Evolutionary conservation across 1,284 basidiomycete genomes (phyloP).

Genomic region (Anthracocystis walkeri): DNA sequence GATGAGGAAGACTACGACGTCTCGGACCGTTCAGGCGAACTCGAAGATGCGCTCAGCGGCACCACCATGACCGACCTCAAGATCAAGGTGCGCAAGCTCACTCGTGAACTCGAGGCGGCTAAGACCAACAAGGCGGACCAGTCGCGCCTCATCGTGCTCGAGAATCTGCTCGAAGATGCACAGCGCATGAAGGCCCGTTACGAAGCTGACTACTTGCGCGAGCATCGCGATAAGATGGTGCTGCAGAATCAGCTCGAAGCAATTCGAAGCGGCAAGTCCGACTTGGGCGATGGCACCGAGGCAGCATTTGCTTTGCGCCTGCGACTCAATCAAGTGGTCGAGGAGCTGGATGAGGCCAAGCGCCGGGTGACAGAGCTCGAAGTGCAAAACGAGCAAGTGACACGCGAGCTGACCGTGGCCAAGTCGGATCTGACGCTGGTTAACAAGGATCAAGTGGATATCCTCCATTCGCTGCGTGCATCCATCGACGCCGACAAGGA

Average conservation of each 20-base stretch:
- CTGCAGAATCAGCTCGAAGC: conserved; percentile 86
- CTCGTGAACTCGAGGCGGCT: conserved; percentile 82
- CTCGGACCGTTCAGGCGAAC: conserved; percentile 80
- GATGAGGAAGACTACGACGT: conserved; percentile 35
- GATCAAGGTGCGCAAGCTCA: conserved; percentile 83
- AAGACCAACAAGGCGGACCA: conserved; percentile 81
- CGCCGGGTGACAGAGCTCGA: conserved; percentile 80
- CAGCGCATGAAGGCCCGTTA: conserved; percentile 89
- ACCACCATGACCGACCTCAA: conserved; percentile 88
- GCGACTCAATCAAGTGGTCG: conserved; percentile 85
- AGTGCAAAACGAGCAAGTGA: conserved; percentile 77
- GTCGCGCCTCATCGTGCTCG: conserved; percentile 81
- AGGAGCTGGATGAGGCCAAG: conserved; percentile 80
- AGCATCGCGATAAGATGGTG: conserved; percentile 84
- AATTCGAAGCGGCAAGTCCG: conserved; percentile 82
- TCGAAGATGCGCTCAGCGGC: conserved; percentile 84
- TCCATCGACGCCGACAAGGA: conserved; percentile 88
- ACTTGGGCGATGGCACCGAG: conserved; percentile 83
- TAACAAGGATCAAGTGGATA: conserved; percentile 72
- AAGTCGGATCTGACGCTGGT: conserved; percentile 78
- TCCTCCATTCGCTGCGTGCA: conserved; percentile 83
- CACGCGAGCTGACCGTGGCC: conserved; percentile 81
- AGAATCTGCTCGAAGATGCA: conserved; percentile 90
- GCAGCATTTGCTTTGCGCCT: conserved; percentile 87
- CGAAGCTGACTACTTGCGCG: conserved; percentile 86